Conservation (phyloP, 371 early-diverging fungal species). For the Rhizopus stolonifer region DNA sequence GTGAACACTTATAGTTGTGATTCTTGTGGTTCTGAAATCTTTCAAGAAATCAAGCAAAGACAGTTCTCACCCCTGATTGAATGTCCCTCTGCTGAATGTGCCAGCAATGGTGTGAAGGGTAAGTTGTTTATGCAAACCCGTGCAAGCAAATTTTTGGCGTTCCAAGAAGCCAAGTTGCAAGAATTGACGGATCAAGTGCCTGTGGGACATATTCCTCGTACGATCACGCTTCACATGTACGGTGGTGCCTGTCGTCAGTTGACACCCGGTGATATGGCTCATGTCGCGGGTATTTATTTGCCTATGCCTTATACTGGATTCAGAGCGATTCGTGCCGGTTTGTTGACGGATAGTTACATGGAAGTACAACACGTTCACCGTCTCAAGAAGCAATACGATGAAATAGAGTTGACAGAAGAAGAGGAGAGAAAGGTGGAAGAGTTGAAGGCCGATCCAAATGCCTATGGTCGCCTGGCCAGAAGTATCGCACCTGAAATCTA, state of each 20-base stretch:
- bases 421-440: slow-evolving; percentile 60
- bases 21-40: slow-evolving; percentile 96
- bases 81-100: slow-evolving; percentile 88
- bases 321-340: slow-evolving; percentile 90
- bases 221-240: slow-evolving; percentile 90
- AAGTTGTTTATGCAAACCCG: slow-evolving; percentile 93
- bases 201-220: slow-evolving; percentile 97
- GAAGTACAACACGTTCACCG: slow-evolving; percentile 87
- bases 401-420: slow-evolving; percentile 71
- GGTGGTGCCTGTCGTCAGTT: slow-evolving; percentile 80
- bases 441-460: slow-evolving; percentile 67
- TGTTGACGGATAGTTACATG: slow-evolving; percentile 95
- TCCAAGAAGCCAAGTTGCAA: slow-evolving; percentile 95
- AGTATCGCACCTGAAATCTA: slow-evolving; percentile 97
- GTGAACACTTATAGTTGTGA: slow-evolving; percentile 97
- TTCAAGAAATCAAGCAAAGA: slow-evolving; percentile 89
- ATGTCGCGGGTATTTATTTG: slow-evolving; percentile 65
- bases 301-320: slow-evolving; percentile 95
- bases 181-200: slow-evolving; percentile 98
- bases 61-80: slow-evolving; percentile 88
- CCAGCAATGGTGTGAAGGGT: slow-evolving; percentile 82
- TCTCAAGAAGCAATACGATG: slow-evolving; percentile 86
- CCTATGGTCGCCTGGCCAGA: slow-evolving; percentile 86
- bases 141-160: slow-evolving; percentile 91
- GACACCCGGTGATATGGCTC: slow-evolving; percentile 44